Percentiles rank a stretch among this genome's conserved stretches.
phyloP scores from a whole-genome alignment of 2,329 filamentous ascomycete genomes.

The Penicillium sclerotigenum region DNA sequence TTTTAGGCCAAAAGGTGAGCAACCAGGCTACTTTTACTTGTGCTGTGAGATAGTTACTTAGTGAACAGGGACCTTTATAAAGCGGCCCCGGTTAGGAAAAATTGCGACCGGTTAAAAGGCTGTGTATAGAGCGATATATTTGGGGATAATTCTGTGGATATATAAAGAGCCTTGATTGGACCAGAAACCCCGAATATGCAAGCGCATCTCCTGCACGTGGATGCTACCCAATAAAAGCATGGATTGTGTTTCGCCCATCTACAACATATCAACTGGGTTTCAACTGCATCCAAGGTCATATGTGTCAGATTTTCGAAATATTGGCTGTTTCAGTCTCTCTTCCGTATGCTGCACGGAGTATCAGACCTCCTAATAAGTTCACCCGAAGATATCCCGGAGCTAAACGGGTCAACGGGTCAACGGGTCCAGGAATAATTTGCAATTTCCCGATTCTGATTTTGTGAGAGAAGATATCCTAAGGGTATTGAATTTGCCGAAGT shows the following conservation, averaged over 20 bases:
- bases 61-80: not conserved
- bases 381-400: constrained; percentile 4
- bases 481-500: no score
- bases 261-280: not conserved
- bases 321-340: no score
- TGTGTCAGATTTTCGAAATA: not conserved
- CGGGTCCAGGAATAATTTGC: not conserved
- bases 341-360: no score
- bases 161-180: not conserved
- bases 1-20: not conserved
- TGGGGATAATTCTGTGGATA: not conserved
- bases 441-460: not conserved
- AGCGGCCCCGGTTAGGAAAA: not conserved
- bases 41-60: no score
- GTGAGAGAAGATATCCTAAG: not conserved
- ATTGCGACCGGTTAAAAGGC: not conserved
- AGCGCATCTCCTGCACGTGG: not conserved
- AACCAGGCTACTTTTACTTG: not conserved
- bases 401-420: not conserved
- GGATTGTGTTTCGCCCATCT: not conserved
- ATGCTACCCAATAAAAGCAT: not conserved
- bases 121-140: not conserved
- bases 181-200: not conserved
- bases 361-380: no score
- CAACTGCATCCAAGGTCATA: not conserved